These are phyloP conservation scores for Cinchona pubescens DNA, from an alignment of 257 asterid genomes.

Conservation along the genomic window DNA sequence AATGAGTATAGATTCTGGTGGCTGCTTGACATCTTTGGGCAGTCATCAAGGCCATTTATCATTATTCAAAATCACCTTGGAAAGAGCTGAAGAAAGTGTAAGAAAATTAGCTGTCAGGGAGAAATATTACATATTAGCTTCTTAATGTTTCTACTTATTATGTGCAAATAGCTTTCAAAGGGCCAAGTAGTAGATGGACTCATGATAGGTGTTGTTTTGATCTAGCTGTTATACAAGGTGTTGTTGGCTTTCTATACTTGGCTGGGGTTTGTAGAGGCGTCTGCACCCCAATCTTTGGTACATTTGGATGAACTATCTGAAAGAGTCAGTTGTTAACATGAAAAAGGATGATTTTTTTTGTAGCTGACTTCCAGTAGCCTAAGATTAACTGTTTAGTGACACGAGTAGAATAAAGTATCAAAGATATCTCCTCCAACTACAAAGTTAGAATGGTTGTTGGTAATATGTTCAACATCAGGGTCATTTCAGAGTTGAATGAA, in stretches of 20 bases:
- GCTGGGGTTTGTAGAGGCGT: neutral
- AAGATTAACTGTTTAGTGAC: neutral
- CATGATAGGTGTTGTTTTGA: neutral
- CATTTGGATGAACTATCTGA: neutral
- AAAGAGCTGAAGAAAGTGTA: neutral
- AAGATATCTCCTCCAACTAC: neutral
- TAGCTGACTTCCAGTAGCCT: neutral
- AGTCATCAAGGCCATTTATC: neutral
- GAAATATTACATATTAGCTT: too few relatives aligned
- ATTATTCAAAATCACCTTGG: neutral
- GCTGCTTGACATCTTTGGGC: neutral
- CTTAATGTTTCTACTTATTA: too few relatives aligned
- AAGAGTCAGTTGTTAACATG: neutral
- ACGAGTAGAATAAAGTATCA: neutral
- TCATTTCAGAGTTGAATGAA: too few relatives aligned
- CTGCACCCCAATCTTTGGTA: neutral
- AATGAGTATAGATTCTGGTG: neutral
- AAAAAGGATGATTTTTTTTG: conserved; percentile 3
- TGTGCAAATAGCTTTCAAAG: too few relatives aligned
- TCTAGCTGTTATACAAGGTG: neutral
- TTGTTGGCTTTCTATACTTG: too few relatives aligned
- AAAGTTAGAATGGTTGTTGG: neutral
- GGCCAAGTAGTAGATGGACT: neutral
- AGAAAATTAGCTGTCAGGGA: neutral
- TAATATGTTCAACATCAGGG: too few relatives aligned